These are phyloP conservation scores for Colletotrichum ledebouriae DNA, from an alignment of 2,329 filamentous ascomycete species.

Conservation along the genomic window DNA sequence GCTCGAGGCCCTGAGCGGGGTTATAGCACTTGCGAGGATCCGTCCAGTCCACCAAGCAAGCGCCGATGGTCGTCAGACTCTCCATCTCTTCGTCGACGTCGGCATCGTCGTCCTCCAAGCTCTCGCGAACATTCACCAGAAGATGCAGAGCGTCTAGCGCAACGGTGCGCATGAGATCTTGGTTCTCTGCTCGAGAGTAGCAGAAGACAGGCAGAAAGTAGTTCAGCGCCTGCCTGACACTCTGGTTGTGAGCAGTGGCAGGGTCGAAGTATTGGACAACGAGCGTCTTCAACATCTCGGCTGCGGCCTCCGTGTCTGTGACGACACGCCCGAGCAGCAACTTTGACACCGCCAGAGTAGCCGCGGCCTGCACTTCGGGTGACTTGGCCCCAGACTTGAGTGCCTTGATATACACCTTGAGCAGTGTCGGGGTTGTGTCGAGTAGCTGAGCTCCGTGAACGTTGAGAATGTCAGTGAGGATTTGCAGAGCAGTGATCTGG, in stretches of 20 bases:
- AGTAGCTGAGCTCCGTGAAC: constrained; percentile 87
- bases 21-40: constrained; percentile 85
- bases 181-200: constrained; percentile 86
- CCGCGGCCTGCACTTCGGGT: constrained; percentile 83
- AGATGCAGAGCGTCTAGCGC: constrained; percentile 81
- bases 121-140: constrained; percentile 79
- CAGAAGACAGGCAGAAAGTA: constrained; percentile 97
- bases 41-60: constrained; percentile 93
- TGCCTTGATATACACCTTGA: constrained; percentile 88
- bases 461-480: constrained; percentile 92
- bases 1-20: constrained; percentile 63
- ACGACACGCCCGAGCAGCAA: constrained; percentile 86
- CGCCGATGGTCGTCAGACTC: constrained; percentile 80
- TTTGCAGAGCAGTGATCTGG: constrained; percentile 91
- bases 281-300: constrained; percentile 86
- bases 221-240: constrained; percentile 85
- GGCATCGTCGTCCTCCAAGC: constrained; percentile 80
- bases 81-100: constrained; percentile 85
- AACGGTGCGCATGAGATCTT: constrained; percentile 82
- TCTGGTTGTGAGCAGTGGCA: constrained; percentile 82
- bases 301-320: constrained; percentile 73
- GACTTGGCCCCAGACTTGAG: constrained; percentile 79
- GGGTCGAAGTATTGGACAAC: constrained; percentile 93
- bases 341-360: constrained; percentile 86
- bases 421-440: constrained; percentile 74